Evolutionary conservation across 108 stramenopile genomes (phyloP), one percentile per base, ranked within the genome.

Genomic region (Seminavis robusta): DNA sequence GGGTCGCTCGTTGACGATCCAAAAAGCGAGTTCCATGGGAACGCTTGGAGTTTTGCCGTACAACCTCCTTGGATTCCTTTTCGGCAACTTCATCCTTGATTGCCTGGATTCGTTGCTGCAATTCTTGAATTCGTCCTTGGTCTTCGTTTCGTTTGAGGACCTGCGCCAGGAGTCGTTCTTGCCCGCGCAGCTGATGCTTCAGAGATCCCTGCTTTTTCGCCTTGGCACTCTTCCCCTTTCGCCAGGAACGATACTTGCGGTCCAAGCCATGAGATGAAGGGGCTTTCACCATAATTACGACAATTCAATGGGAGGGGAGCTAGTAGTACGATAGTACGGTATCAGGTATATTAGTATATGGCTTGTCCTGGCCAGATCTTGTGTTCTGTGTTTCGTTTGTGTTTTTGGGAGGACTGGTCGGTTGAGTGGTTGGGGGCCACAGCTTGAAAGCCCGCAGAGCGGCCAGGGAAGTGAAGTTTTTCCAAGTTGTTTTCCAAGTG

Each of bases 11-110:
- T 64, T 94, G 92, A 13, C 84, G 80, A 41, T 94, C 92, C 53
- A 88, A 68, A 69, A 94, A 94, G 25, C 84, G 81, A 21, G 73
- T 72, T 27, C 80, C 75, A 63, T 94, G 92, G 47, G 87, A 85
- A 60, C 81, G 82, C 31, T 70, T 63, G 39, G 74, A 72, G 46
- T 84, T 71, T 48, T 84, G 74, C 49, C 72, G 77, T 64, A 86
- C 86, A 37, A 34, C 52, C 24, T 63, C 56, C 13, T 63, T 52
- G 24, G 54, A 33, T 40, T 71, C 43, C 30, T 61, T 63, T 21
- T 59, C 42, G 6, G 24, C 33, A 44, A 78, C 74, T 46, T 73
- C 63, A 19, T 37, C 0, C 49, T 78, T 43, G 10, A 78, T 13
- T 4, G 62, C 53, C 7, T 44, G 53, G 25, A 88, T 84, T 25